Evolutionary conservation across 176 grass and related monocot genomes (phyloP).

Genomic region (Carex scoparia): DNA sequence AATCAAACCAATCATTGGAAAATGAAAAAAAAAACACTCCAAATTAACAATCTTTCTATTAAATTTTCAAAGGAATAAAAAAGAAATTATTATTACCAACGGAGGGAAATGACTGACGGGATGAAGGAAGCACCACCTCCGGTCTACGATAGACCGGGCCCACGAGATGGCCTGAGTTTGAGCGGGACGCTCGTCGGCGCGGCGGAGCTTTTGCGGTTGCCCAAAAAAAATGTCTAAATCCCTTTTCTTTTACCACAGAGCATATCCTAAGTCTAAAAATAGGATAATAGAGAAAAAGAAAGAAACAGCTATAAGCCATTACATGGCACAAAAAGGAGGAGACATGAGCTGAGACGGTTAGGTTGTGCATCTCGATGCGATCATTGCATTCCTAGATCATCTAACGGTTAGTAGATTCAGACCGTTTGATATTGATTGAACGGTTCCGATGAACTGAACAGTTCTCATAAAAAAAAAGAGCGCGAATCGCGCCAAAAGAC

Average conservation of each 20-base stretch:
- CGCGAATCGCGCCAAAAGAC: constrained; percentile 19
- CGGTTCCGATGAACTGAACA: neutral
- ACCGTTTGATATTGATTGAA: neutral
- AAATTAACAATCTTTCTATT: neutral
- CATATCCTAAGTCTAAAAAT: constrained; percentile 16
- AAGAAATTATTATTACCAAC: neutral
- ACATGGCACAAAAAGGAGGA: neutral
- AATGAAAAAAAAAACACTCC: neutral
- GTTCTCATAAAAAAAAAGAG: constrained; percentile 13
- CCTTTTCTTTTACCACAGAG: neutral
- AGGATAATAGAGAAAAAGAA: neutral
- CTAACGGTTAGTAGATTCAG: neutral
- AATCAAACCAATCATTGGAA: constrained; percentile 17
- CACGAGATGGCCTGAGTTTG: neutral
- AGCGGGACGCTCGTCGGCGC: constrained; percentile 11
- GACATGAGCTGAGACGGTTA: constrained; percentile 9
- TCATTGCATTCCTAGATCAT: neutral
- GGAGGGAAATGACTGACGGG: neutral
- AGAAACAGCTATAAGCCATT: neutral
- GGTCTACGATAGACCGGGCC: constrained; percentile 7
- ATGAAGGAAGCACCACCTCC: neutral
- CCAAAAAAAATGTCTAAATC: constrained; percentile 18
- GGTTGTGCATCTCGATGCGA: neutral
- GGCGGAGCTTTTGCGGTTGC: neutral
- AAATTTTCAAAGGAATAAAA: neutral